Evolutionary conservation across 2,329 filamentous ascomycete genomes (phyloP).

Genomic region (Botrytis sinoallii): DNA sequence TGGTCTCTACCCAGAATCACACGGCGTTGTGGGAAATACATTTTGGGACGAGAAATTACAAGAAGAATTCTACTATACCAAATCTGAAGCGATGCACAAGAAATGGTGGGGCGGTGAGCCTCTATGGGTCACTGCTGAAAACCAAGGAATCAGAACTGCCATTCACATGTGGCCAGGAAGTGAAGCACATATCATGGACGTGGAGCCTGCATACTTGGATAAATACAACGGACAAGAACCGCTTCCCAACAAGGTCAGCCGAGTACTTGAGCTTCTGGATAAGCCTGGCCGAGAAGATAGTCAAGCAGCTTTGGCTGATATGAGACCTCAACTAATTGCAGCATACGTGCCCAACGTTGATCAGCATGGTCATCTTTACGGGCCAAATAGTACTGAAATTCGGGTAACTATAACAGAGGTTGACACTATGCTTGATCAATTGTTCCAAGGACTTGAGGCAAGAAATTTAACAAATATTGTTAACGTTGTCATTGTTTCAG

Average conservation of each 20-base stretch:
- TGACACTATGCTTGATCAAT: slow-evolving; percentile 74
- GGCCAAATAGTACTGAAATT: slow-evolving; percentile 94
- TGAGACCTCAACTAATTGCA: slow-evolving; percentile 85
- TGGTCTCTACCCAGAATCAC: slow-evolving; percentile 85
- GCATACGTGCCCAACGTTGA: slow-evolving; percentile 95
- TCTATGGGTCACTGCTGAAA: slow-evolving; percentile 89
- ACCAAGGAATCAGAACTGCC: slow-evolving; percentile 71
- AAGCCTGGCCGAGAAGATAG: slow-evolving; percentile 67
- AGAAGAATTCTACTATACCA: slow-evolving; percentile 85
- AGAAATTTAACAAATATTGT: slow-evolving; percentile 87
- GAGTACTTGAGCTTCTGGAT: slow-evolving; percentile 81
- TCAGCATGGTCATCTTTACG: slow-evolving; percentile 78
- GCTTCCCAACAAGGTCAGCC: slow-evolving; percentile 70
- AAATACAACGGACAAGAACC: slow-evolving; percentile 76
- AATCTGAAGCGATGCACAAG: slow-evolving; percentile 69
- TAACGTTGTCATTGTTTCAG: slow-evolving; percentile 93
- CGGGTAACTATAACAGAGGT: slow-evolving; percentile 71
- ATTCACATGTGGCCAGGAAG: slow-evolving; percentile 99
- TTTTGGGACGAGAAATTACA: slow-evolving; percentile 83
- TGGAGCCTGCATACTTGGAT: slow-evolving; percentile 78
- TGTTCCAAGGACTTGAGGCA: slow-evolving; percentile 72
- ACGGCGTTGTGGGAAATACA: slow-evolving; percentile 88
- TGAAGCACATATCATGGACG: slow-evolving; percentile 76
- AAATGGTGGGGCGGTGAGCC: slow-evolving; percentile 97
- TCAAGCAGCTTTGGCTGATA: slow-evolving; percentile 47